Percentiles rank a stretch among this genome's conserved stretches.
Evolutionary conservation across 306 rosid species (phyloP).

Genomic region (Argentina anserina): DNA sequence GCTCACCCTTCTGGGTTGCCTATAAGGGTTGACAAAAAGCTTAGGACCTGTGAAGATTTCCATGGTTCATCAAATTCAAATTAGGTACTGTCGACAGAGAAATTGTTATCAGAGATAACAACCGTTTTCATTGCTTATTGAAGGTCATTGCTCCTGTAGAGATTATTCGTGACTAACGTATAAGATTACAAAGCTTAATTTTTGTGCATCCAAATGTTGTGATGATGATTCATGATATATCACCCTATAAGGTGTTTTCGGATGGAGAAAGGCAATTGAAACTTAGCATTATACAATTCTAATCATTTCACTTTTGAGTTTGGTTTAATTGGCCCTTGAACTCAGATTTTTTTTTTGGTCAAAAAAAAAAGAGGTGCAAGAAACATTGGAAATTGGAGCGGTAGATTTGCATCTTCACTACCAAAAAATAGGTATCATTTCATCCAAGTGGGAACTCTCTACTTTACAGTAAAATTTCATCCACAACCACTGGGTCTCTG

Average conservation of each 20-base stretch:
- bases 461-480: not conserved
- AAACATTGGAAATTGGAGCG: not conserved
- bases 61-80: slow-evolving; percentile 46
- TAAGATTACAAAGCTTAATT: not conserved
- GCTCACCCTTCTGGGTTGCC: slow-evolving; percentile 58
- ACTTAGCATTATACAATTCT: not conserved
- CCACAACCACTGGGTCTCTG: not conserved
- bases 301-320: not conserved
- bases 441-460: not conserved
- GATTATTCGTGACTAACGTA: slow-evolving; percentile 60
- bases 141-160: slow-evolving; percentile 57
- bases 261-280: not conserved
- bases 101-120: slow-evolving; percentile 66
- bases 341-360: no score
- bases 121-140: slow-evolving; percentile 61
- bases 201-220: not conserved
- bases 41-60: slow-evolving; percentile 43
- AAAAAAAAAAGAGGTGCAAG: not conserved
- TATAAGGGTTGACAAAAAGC: slow-evolving; percentile 63
- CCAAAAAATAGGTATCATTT: not conserved
- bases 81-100: slow-evolving; percentile 62
- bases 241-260: not conserved
- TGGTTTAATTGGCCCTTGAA: not conserved
- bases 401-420: not conserved
- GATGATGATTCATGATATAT: no score